Conservation (phyloP, 192 early-diverging fungal genomes). For the Globomyces pollinis-pini region DNA sequence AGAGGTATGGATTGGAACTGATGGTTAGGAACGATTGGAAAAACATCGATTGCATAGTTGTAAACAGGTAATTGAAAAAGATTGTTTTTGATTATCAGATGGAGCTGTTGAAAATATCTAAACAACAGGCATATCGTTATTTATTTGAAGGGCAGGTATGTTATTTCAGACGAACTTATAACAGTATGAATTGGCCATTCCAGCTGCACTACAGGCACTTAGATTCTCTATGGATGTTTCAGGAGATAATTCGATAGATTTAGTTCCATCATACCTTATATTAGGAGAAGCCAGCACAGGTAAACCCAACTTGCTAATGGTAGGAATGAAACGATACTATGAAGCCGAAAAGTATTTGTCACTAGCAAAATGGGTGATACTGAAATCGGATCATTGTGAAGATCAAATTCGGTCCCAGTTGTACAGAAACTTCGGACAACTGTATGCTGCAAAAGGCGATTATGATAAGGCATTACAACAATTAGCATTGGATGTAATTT, state of each 20-base stretch:
- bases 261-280: slow-evolving; percentile 49
- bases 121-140: slow-evolving; percentile 49
- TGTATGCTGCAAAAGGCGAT: slow-evolving; percentile 33
- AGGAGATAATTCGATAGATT: slow-evolving; percentile 42
- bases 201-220: slow-evolving; percentile 49
- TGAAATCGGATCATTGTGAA: slow-evolving; percentile 33
- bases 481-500: slow-evolving; percentile 39
- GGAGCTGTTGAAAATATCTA: slow-evolving; percentile 39
- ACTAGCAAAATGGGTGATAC: slow-evolving; percentile 50
- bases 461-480: slow-evolving; percentile 30
- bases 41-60: slow-evolving; percentile 29
- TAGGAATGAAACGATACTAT: slow-evolving; percentile 40
- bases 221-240: slow-evolving; percentile 47
- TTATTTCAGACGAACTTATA: too few species aligned
- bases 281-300: slow-evolving; percentile 54
- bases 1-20: too few species aligned
- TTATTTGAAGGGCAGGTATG: slow-evolving; percentile 54
- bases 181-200: slow-evolving; percentile 53
- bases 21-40: slow-evolving; percentile 40
- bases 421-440: slow-evolving; percentile 48
- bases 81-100: too few species aligned
- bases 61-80: slow-evolving; percentile 19
- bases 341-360: slow-evolving; percentile 56
- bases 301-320: slow-evolving; percentile 1
- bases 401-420: slow-evolving; percentile 34